Conservation (phyloP, 1,284 basidiomycete species). For the Microbotryum silenes-acaulis region DNA sequence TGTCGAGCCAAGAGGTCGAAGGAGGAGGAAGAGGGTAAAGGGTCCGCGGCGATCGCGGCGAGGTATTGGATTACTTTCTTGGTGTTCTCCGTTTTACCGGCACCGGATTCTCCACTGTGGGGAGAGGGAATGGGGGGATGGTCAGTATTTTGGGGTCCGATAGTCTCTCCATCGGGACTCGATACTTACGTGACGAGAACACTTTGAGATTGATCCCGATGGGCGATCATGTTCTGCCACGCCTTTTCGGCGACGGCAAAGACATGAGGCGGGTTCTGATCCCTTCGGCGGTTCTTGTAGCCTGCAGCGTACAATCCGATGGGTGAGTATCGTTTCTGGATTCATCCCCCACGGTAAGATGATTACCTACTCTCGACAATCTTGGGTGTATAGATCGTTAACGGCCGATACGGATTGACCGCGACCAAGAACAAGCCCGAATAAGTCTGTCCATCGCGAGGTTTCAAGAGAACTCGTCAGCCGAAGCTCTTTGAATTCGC, state of each 20-base stretch:
- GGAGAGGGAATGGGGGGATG: background rate
- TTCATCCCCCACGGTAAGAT: background rate
- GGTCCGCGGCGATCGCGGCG: conserved; percentile 86
- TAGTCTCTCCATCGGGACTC: background rate
- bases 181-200: conserved; percentile 85
- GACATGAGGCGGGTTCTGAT: conserved; percentile 95
- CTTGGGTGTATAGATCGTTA: conserved; percentile 73
- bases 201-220: conserved; percentile 85
- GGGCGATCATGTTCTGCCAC: conserved; percentile 97
- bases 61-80: conserved; percentile 99
- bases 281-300: conserved; percentile 82
- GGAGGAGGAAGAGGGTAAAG: conserved; percentile 51
- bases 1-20: conserved; percentile 47
- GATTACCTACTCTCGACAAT: conserved; percentile 28
- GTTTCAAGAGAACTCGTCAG: background rate
- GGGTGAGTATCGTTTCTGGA: background rate
- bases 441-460: conserved; percentile 58
- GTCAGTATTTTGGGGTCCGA: too few species aligned
- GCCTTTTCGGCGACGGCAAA: conserved; percentile 96
- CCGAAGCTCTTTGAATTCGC: background rate
- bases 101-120: conserved; percentile 88
- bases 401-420: conserved; percentile 89
- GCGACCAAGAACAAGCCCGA: conserved; percentile 95
- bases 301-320: conserved; percentile 75
- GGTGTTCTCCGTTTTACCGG: conserved; percentile 98